Evolutionary conservation across 352 stramenopile genomes (phyloP).

Genomic region (Pythium oligandrum): DNA sequence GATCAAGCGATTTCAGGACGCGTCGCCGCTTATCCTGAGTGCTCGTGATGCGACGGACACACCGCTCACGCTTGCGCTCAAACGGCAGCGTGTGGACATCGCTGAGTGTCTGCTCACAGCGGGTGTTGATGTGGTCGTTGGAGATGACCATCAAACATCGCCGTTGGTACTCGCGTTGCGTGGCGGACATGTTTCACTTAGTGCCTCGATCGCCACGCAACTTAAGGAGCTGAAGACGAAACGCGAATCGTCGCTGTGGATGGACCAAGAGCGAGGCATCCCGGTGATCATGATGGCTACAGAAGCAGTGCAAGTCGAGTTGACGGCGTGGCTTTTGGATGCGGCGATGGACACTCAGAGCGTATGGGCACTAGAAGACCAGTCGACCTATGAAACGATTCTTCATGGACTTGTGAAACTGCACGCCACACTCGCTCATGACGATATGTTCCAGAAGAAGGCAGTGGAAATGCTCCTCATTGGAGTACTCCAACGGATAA

Average conservation of each 20-base stretch:
- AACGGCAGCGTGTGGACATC: conserved; percentile 45
- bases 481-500: no score
- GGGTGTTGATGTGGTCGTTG: conserved; percentile 19
- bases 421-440: no score
- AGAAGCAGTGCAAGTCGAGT: conserved; percentile 53
- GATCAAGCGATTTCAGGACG: no score
- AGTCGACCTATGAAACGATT: no score
- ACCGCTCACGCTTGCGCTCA: conserved; percentile 51
- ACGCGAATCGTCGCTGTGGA: conserved; percentile 16
- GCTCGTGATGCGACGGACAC: conserved; percentile 34
- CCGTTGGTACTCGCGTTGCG: conserved; percentile 47
- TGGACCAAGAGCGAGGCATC: conserved; percentile 41
- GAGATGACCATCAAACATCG: no score
- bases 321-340: conserved; percentile 54
- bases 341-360: background rate
- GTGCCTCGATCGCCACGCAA: conserved; percentile 15
- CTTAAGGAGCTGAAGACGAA: background rate
- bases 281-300: conserved; percentile 42
- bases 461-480: no score
- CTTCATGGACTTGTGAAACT: no score
- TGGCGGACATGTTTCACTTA: conserved; percentile 53
- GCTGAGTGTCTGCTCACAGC: conserved; percentile 36
- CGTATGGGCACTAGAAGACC: no score
- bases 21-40: background rate
- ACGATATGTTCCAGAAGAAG: no score